Base-by-base conservation (phyloP, 208 protist genomes). In the Leishmania turanica region DNA sequence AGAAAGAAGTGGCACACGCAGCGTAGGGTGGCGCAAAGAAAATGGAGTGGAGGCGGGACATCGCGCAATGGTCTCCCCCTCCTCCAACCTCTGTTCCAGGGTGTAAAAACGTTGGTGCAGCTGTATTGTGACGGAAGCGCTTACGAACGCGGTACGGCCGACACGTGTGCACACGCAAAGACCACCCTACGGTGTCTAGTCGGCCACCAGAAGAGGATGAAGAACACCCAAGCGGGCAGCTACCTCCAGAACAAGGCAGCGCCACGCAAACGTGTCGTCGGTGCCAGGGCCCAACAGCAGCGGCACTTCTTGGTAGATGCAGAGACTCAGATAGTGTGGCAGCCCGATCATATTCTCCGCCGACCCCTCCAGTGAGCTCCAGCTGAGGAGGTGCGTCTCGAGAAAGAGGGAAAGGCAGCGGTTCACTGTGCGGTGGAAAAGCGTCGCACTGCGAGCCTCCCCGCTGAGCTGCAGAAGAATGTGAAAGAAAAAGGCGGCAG, bases 311-410 rank as follows among this genome's bases (percentile, higher is more conserved):
- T 75, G 62, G 76, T 95, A 97, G 31, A 95, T 81, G 24, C 80
- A 64, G 31, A 93, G 75, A n/a, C 68, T 54, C 24, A 89, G 69
- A 64, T 87, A 78, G 76, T 97, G 93, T 15, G 92, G 88, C 21
- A 90, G 72, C 19, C 92, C 89, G 17, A 97, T 83, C 80, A 95
- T 84, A 1, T 85, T 75, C 17, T 84, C 75, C 79, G 90, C 92
- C 51, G 75, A 86, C 17, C 78, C 80, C 75, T 96, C 93, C 8
- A 95, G 78, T 37, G 93, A 80, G 75, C 91, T 95, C 88, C 91
- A 95, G 54, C 73, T 81, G 47, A 80, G 76, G n/a, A 92, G 66
- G 77, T 94, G 90, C 42, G 79, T 66, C 81, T 94, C 90, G 8
- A 85, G 87, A 24, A 94, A 85, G 17, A 88, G 47, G 64, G 79